Percentiles rank a stretch among this genome's conserved stretches.
These are phyloP conservation scores for Cladosporium sp. DNA, from an alignment of 2,329 filamentous ascomycete genomes.

Conservation along the genomic window DNA sequence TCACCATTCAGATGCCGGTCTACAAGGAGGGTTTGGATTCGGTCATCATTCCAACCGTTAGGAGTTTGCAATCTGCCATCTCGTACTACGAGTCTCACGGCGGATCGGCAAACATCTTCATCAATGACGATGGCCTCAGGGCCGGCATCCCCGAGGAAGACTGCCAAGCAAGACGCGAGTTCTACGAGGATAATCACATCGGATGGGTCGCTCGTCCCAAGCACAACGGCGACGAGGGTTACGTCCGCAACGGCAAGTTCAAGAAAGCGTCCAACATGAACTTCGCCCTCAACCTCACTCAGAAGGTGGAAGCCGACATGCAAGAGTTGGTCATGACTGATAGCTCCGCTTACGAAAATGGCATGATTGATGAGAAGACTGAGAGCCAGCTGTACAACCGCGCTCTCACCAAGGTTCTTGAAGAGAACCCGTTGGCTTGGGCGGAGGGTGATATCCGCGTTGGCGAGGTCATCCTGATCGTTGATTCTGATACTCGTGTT, in stretches of 20 bases:
- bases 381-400: conserved; percentile 60
- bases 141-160: conserved; percentile 50
- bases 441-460: conserved; percentile 58
- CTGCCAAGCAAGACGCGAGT: conserved; percentile 41
- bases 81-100: conserved; percentile 76
- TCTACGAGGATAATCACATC: conserved; percentile 49
- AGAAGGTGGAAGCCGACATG: conserved; percentile 42
- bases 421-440: conserved; percentile 59
- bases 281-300: conserved; percentile 57
- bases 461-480: conserved; percentile 62
- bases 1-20: conserved; percentile 76
- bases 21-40: conserved; percentile 77
- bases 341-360: conserved; percentile 47
- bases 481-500: conserved; percentile 67
- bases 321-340: conserved; percentile 60
- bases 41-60: conserved; percentile 74
- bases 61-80: conserved; percentile 73
- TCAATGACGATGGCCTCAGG: conserved; percentile 73
- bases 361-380: conserved; percentile 56
- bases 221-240: conserved; percentile 50
- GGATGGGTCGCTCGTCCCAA: conserved; percentile 48
- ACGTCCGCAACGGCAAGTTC: conserved; percentile 59
- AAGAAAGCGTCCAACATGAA: conserved; percentile 69
- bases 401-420: conserved; percentile 61
- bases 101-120: conserved; percentile 72